Evolutionary conservation across 805 yeast species (phyloP), one percentile per base, ranked within the genome.

Genomic region (Wickerhamomyces ciferrii): DNA sequence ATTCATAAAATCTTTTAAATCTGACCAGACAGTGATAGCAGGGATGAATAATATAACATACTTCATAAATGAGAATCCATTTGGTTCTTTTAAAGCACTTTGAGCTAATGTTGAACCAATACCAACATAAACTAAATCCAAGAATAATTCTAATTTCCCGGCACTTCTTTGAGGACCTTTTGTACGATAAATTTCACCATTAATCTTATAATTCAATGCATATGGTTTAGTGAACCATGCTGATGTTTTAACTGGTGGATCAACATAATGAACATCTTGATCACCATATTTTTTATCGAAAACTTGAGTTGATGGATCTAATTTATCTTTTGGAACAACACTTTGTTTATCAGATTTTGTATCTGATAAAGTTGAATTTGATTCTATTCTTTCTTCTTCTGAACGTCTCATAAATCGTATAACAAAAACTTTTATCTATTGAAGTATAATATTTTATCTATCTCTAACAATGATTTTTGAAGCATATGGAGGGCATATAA

Each of bases 41-140:
- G 84, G 85, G 18, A 76, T 43, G 46, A 80, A 81, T 2, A 79
- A 57, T 37, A 81, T 53, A 6, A 78, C 45, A 56, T 79, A 81
- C 51, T 69, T 69, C 35, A 75, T 60, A 25, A 81, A 60, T 0
- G 79, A 61, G 3, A 55, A 57, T 35, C 82, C 82, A 19, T 69
- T 60, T 27, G 81, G 79, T 17, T 74, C 58, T 47, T 73, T 77
- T 5, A 76, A 68, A 1, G 83, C 83, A 40, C 62, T 62, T 5
- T 76, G 69, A 1, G 86, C 86, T 39, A 81, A 61, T 46, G 78
- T 78, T 20, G 84, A 76, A 23, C 79, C 77, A 42, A 82, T 75
- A 4, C 84, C 87, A 50, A 81, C 87, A 54, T 81, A 82, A 50
- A 79, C 64, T 62, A 83, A 69, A 60, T 82, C 87, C 43, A 81